Conservation (phyloP, 805 yeast species). For the Naumovozyma dairenensis region DNA sequence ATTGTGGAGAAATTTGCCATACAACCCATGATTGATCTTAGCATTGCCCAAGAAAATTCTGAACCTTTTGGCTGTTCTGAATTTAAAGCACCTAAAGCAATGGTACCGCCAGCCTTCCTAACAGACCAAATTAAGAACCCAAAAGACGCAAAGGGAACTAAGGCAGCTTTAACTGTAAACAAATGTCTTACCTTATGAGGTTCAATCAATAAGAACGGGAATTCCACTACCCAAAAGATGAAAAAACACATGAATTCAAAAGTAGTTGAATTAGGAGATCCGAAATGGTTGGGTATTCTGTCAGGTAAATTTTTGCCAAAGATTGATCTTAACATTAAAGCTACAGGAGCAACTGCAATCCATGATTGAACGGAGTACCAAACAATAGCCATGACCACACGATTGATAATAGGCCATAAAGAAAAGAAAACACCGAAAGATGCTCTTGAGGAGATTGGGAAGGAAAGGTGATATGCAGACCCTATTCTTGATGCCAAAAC, state of each 20-base stretch:
- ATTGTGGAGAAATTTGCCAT: constrained; percentile 73
- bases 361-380: constrained; percentile 87
- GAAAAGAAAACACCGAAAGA: constrained; percentile 84
- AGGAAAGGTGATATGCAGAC: constrained; percentile 67
- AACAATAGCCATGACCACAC: constrained; percentile 78
- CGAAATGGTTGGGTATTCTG: constrained; percentile 54
- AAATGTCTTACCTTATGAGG: constrained; percentile 78
- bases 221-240: constrained; percentile 68
- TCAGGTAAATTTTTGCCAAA: constrained; percentile 57
- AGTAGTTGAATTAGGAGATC: constrained; percentile 54
- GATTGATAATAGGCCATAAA: constrained; percentile 77
- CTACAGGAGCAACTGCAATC: constrained; percentile 76
- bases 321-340: constrained; percentile 64
- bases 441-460: constrained; percentile 74
- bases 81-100: constrained; percentile 21
- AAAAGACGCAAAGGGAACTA: constrained; percentile 77
- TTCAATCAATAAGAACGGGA: constrained; percentile 73
- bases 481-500: constrained; percentile 70
- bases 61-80: constrained; percentile 16
- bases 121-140: constrained; percentile 79
- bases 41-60: constrained; percentile 53
- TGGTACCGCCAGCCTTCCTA: constrained; percentile 59
- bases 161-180: constrained; percentile 69
- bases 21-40: constrained; percentile 61
- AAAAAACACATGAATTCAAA: constrained; percentile 69